Evolutionary conservation across 495 filamentous ascomycete genomes (phyloP).

Genomic region (Penicillium arizonense): DNA sequence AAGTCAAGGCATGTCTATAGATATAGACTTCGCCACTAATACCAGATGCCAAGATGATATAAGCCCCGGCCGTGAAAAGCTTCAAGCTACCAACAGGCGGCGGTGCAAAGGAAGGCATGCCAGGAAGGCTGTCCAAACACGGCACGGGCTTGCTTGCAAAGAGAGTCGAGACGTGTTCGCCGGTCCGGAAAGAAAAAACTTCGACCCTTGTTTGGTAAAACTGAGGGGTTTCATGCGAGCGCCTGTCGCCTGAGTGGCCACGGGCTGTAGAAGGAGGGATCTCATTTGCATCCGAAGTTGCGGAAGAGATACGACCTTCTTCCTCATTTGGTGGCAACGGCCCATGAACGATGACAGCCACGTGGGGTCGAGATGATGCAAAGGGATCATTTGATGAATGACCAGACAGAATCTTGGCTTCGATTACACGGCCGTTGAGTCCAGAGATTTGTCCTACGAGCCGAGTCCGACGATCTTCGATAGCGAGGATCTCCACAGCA

Average conservation of each 20-base stretch:
- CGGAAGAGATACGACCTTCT: conserved; percentile 33
- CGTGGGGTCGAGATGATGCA: conserved; percentile 54
- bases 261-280: conserved; percentile 25
- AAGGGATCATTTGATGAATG: conserved; percentile 41
- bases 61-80: conserved; percentile 64
- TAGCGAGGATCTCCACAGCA: conserved; percentile 65
- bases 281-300: conserved; percentile 39
- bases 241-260: conserved; percentile 25
- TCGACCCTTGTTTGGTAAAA: conserved; percentile 83
- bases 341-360: conserved; percentile 76
- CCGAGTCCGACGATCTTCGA: conserved; percentile 66
- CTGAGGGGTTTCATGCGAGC: conserved; percentile 35
- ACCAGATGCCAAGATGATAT: conserved; percentile 72
- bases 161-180: conserved; percentile 64
- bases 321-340: conserved; percentile 49
- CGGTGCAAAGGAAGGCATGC: conserved; percentile 49
- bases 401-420: conserved; percentile 74
- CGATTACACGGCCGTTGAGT: conserved; percentile 74
- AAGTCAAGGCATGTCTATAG: conserved; percentile 46
- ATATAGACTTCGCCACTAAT: conserved; percentile 83
- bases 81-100: conserved; percentile 67
- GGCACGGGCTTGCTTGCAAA: conserved; percentile 55
- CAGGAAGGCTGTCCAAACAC: conserved; percentile 40
- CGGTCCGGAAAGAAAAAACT: conserved; percentile 73
- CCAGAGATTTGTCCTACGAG: conserved; percentile 66